Base-by-base conservation (phyloP, 2,329 filamentous ascomycete species). In the Reticulascus tulasneorum region DNA sequence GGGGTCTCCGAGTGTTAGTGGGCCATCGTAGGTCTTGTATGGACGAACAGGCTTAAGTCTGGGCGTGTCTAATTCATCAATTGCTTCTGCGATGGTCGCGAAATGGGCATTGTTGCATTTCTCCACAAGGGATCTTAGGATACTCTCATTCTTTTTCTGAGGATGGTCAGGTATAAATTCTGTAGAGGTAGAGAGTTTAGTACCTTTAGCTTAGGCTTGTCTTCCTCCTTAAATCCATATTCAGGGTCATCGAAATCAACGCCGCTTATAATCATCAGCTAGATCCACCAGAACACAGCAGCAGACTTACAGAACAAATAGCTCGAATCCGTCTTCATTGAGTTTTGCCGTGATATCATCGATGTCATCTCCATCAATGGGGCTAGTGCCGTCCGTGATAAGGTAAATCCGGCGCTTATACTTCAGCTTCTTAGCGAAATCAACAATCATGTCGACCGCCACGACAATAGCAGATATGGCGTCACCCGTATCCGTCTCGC, bases 201-300 rank as follows among this genome's bases (percentile, higher is more conserved):
- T 52, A 83, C 81, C 71, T 97, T 97, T 33, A 60, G 56, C 1
- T 58, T 47, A 13, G 82, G 66, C 56, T 98, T 98, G 46, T 85
- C 77, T 58, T 96, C 89, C 63, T 97, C 91, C 58, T 94, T 94
- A 55, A 87, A 86, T 26, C 90, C 90, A 54, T 84, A 95, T 3
- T 94, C 89, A 2, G 78, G 57, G 56, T 96, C 89, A 55, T 98
- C 89, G 59, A 98, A 97, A 57, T 98, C 93, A 13, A 94, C 78
- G 11, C 93, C 93, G 35, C 84, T 90, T 30, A 26, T 7, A 29
- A 31, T 11, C 31, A 26, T 46, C 33, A n/a, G n/a, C n/a, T n/a
- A n/a, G n/a, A n/a, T n/a, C n/a, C n/a, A n/a, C n/a, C n/a, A n/a
- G n/a, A n/a, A n/a, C n/a, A 35, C 5, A 3, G 15, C n/a, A 7